Evolutionary conservation across 495 filamentous ascomycete genomes (phyloP).

Genomic region (Daldinia vernicosa): DNA sequence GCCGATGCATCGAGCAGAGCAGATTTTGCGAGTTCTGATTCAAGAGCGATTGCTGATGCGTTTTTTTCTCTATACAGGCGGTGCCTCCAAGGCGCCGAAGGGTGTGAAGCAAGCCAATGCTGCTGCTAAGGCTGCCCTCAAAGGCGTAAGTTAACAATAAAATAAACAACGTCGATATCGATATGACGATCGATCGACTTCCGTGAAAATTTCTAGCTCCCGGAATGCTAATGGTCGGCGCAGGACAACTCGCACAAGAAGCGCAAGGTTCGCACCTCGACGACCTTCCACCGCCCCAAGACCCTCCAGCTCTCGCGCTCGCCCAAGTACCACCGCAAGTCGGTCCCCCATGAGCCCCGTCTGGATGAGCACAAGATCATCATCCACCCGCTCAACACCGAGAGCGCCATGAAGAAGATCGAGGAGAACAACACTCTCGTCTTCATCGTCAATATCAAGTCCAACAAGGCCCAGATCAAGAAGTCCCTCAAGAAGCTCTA

Average conservation of each 20-base stretch:
- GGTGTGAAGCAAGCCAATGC: slow-evolving; percentile 79
- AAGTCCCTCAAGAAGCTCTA: slow-evolving; percentile 98
- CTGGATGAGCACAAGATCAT: slow-evolving; percentile 93
- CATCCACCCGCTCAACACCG: slow-evolving; percentile 89
- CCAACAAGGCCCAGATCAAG: slow-evolving; percentile 99
- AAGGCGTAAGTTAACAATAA: slow-evolving; percentile 73
- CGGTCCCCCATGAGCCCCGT: slow-evolving; percentile 85
- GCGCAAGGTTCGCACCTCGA: slow-evolving; percentile 89
- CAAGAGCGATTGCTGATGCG: slow-evolving; percentile 63
- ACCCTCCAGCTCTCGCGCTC: slow-evolving; percentile 88
- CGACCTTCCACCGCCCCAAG: slow-evolving; percentile 86
- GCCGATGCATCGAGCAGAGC: slow-evolving; percentile 63
- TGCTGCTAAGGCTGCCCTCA: slow-evolving; percentile 92
- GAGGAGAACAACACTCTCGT: slow-evolving; percentile 99
- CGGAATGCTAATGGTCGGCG: slow-evolving; percentile 19
- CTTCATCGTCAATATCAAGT: slow-evolving; percentile 98
- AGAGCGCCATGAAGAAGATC: slow-evolving; percentile 99
- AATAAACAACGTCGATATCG: not conserved
- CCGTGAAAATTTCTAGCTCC: not conserved
- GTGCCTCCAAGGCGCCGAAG: slow-evolving; percentile 71
- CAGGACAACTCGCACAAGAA: slow-evolving; percentile 77
- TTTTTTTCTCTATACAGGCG: slow-evolving; percentile 59
- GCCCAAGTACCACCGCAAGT: slow-evolving; percentile 94
- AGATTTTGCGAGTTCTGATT: slow-evolving; percentile 67
- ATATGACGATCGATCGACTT: not conserved